Percentiles rank a stretch among this genome's conserved stretches.
Conservation (phyloP, 805 yeast genomes). For the Lipomyces sp. region DNA sequence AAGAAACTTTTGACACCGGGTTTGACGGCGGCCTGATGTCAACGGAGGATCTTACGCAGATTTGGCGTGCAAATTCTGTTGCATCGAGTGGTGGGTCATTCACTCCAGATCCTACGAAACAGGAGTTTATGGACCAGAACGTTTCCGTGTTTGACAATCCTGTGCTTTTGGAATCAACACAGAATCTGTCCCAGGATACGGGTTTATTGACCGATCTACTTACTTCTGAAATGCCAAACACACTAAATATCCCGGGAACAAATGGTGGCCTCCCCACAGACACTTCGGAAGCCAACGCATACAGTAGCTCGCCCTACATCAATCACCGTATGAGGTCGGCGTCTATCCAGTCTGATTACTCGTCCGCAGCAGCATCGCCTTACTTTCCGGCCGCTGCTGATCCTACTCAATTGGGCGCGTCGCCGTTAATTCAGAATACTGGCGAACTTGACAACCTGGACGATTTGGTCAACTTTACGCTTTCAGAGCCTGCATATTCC, state of each 20-base stretch:
- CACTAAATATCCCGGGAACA: neutral
- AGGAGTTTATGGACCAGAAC: neutral
- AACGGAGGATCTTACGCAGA: neutral
- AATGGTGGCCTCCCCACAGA: neutral
- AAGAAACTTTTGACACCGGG: neutral
- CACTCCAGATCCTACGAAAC: neutral
- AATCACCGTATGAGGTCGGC: conserved; percentile 20
- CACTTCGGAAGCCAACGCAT: neutral
- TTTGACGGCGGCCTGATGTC: neutral
- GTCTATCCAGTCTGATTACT: conserved; percentile 33
- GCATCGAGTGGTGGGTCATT: neutral
- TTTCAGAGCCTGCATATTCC: conserved; percentile 15
- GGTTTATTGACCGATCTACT: neutral
- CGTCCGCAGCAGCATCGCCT: conserved; percentile 23
- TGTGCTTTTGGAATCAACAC: neutral
- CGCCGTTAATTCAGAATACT: conserved; percentile 21
- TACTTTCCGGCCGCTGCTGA: conserved; percentile 7
- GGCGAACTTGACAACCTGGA: conserved; percentile 21
- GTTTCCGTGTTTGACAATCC: neutral
- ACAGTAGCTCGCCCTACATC: neutral
- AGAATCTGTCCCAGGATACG: neutral
- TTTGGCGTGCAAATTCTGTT: neutral
- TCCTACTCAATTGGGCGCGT: conserved; percentile 5
- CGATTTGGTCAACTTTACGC: conserved; percentile 22
- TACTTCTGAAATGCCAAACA: neutral